A percentile compares a stretch with the other conserved stretches of the same genome.
phyloP scores from a whole-genome alignment of 2,329 filamentous ascomycete species.

The Neofusicoccum cordaticola region DNA sequence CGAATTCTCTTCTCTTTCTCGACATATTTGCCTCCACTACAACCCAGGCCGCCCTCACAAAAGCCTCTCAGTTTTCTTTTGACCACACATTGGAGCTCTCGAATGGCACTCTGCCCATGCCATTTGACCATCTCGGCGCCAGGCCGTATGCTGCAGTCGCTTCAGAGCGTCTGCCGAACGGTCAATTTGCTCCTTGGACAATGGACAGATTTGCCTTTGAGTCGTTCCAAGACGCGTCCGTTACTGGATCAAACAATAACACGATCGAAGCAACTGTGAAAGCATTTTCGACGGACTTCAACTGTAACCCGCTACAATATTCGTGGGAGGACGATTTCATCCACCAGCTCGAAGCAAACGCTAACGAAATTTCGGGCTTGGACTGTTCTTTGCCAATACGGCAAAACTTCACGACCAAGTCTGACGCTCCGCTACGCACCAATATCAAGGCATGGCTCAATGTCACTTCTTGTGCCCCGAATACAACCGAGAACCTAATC shows the following conservation, averaged over 20 bases:
- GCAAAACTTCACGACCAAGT: background rate
- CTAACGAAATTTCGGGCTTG: background rate
- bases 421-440: background rate
- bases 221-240: background rate
- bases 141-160: background rate
- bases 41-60: background rate
- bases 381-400: background rate
- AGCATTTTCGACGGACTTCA: background rate
- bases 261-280: background rate
- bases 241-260: background rate
- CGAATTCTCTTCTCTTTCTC: background rate
- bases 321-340: background rate
- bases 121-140: background rate
- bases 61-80: background rate
- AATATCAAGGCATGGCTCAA: background rate
- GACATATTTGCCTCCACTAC: background rate
- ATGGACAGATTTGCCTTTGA: background rate
- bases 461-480: background rate
- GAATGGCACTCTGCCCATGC: background rate
- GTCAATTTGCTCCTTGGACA: background rate
- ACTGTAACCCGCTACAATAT: background rate
- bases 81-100: background rate
- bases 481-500: background rate
- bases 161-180: background rate
- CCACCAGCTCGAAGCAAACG: background rate